Base-by-base conservation (phyloP, 1,284 basidiomycete species). In the Cryptococcus neoformans region DNA sequence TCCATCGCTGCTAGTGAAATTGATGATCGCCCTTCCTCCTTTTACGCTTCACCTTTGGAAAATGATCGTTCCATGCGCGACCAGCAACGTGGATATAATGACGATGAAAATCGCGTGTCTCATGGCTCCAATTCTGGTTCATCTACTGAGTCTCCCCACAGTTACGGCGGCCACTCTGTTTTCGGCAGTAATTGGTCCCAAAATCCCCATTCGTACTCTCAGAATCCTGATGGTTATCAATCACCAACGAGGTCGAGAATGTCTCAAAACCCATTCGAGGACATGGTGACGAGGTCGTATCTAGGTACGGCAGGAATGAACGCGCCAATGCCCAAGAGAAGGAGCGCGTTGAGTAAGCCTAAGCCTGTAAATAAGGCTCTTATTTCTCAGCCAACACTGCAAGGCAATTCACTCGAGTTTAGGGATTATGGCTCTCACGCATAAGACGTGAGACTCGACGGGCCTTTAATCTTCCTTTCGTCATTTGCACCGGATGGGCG, bases 31-130 rank as follows among this genome's bases (percentile, higher is more conserved):
- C 78, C 78, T 2, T 72, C 68, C 17, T 75, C 73, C 6, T 79
- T 79, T 68, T 79, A 79, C 59, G 78, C 78, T 37, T 74, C 75
- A 51, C 72, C 75, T 4, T 55, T 71, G 2, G 76, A 78, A 45
- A 77, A 77, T 54, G 74, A 76, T 51, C 66, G 64, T n/a, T 60
- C 69, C 2, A 66, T 69, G 62, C 62, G 71, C 9, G 55, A 59
- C 35, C 57, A 62, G 44, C 60, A 60, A 44, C 45, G 55, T 4
- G 17, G 51, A n/a, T 49, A 56, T 17, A 56, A 55, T 44, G 54
- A 49, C 40, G 21, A 58, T 12, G 28, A 1, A 8, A 47, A 35
- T 28, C 46, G 12, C 6, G 14, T 35, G 6, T 12, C 6, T 14
- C n/a, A 44, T 44, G 51, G 53, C 21, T 59, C 51, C 10, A 17